phyloP scores from a whole-genome alignment of 106 monocot species.

The Iris macrosiphon region DNA sequence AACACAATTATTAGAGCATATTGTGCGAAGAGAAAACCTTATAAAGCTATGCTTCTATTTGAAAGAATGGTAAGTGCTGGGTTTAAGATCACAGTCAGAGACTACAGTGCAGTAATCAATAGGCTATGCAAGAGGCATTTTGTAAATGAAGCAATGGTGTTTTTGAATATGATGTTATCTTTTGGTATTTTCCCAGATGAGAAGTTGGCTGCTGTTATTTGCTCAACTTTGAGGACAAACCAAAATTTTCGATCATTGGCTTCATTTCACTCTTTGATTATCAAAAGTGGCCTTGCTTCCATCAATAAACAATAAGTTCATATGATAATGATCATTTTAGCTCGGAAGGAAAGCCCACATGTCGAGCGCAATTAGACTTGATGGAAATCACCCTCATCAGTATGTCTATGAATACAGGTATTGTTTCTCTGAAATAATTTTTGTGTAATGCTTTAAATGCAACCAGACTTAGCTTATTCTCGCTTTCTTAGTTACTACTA shows the following conservation, averaged over 20 bases:
- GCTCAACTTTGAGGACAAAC: conserved; percentile 22
- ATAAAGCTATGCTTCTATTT: conserved; percentile 44
- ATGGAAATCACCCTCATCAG: too few relatives aligned
- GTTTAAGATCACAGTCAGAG: conserved; percentile 39
- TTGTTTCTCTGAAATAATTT: too few relatives aligned
- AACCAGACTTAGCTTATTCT: too few relatives aligned
- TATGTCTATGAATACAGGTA: too few relatives aligned
- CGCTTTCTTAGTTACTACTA: too few relatives aligned
- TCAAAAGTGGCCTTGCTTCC: conserved; percentile 33
- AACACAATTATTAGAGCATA: conserved; percentile 56
- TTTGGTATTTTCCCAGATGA: conserved; percentile 50
- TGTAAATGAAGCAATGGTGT: conserved; percentile 31
- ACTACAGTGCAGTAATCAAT: conserved; percentile 60
- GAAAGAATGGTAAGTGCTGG: conserved; percentile 48
- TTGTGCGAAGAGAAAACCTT: conserved; percentile 49
- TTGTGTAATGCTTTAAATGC: too few relatives aligned
- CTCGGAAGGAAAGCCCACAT: too few relatives aligned
- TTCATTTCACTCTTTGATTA: conserved; percentile 29
- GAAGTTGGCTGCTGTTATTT: conserved; percentile 25
- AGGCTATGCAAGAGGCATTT: conserved; percentile 50
- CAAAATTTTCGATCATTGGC: conserved; percentile 16
- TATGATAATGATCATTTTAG: not conserved
- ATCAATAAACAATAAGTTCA: not conserved
- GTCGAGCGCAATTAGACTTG: too few relatives aligned
- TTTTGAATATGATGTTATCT: conserved; percentile 51